Evolutionary conservation across 2,329 filamentous ascomycete genomes (phyloP), one percentile per base, ranked within the genome.

Genomic region (Fusarium sp.): DNA sequence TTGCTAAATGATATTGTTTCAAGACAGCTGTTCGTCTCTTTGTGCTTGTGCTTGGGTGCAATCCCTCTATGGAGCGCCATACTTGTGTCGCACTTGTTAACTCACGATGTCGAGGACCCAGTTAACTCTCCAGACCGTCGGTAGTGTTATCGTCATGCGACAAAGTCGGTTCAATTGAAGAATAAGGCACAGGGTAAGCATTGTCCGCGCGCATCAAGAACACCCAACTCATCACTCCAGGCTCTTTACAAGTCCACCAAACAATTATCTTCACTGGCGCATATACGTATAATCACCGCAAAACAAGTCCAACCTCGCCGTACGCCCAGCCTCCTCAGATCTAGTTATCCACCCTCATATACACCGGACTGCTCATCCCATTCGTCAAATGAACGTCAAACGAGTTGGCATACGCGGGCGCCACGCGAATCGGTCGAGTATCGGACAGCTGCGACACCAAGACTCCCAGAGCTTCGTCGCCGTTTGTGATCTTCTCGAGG

Each of bases 1-100:
- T 12, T 47, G 46, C 50, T 61, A 48, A 62, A 64, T 65, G 13
- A 58, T 24, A 65, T 41, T 45, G 15, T 26, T 19, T 46, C 25
- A 52, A 43, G 13, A 57, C 26, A 25, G 24, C 4, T n/a, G 5
- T 6, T 31, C n/a, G 32, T 8, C 26, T 26, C 11, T 3, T 3
- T 42, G 13, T 34, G 6, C 11, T 15, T 24, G n/a, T 48, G 47
- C 34, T 25, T 29, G 24, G 10, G 42, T 10, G 7, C 13, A 13
- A 26, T 41, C 28, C 9, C 24, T 24, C 13, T 19, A 24, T 6
- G 9, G 6, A 24, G 22, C 19, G 36, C 32, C n/a, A 35, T n/a
- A 19, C 32, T 35, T 32, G 31, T 32, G 31, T 10, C 31, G 31
- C 31, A n/a, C 12, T 32, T 32, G 6, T 32, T 32, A 4, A 7